Evolutionary conservation across 345 rosid species (phyloP).

Genomic region (Linum trigynum): DNA sequence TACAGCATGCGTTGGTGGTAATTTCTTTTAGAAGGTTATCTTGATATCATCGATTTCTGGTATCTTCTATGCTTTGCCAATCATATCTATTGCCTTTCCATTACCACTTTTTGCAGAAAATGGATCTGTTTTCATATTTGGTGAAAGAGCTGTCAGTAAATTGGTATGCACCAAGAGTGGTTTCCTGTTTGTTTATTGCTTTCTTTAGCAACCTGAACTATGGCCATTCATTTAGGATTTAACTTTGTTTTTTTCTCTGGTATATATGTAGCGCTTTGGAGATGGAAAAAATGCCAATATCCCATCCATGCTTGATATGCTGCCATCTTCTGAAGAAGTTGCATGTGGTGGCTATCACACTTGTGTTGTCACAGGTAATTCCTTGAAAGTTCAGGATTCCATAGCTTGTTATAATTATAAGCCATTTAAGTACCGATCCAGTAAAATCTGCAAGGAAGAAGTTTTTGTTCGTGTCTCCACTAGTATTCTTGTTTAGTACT

Average conservation of each 20-base stretch:
- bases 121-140: conserved; percentile 73
- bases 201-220: background rate
- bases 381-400: conserved; percentile 1
- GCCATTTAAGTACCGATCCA: background rate
- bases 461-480: background rate
- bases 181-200: conserved; percentile 6
- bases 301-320: conserved; percentile 43
- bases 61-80: background rate
- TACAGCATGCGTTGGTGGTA: conserved; percentile 84
- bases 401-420: background rate
- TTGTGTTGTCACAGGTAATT: conserved; percentile 70
- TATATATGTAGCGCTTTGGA: conserved; percentile 41
- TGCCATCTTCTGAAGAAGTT: conserved; percentile 64
- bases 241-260: conserved; percentile 7
- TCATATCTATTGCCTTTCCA: conserved; percentile 14
- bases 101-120: conserved; percentile 40
- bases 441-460: background rate
- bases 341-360: conserved; percentile 96
- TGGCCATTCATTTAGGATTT: background rate
- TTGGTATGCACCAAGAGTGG: conserved; percentile 33
- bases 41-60: background rate
- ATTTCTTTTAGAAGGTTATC: conserved; percentile 4
- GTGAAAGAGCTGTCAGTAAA: conserved; percentile 46
- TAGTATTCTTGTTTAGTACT: too few relatives aligned
- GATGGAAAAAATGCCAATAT: conserved; percentile 40